Percentiles rank a stretch among this genome's conserved stretches.
phyloP scores from a whole-genome alignment of 169 alveolate species.

The Plasmodium falciparum region DNA sequence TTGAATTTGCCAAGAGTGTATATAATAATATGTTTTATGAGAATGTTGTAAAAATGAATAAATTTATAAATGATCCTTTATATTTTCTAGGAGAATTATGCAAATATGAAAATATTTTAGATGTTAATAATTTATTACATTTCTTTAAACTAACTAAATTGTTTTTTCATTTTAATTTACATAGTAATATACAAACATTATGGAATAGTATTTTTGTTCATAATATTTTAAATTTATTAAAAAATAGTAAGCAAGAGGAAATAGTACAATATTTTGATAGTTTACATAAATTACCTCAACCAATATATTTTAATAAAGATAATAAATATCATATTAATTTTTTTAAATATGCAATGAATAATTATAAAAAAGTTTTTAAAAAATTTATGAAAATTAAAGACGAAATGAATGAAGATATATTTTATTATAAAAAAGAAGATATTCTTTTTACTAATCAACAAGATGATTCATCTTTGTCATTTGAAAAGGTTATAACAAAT shows the following conservation, averaged over 20 bases:
- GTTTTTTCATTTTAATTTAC: conserved; percentile 30
- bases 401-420: background rate
- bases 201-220: conserved; percentile 56
- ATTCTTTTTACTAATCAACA: background rate
- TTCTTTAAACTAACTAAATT: conserved; percentile 65
- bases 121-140: conserved; percentile 24
- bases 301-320: conserved; percentile 23
- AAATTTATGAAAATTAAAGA: conserved; percentile 11
- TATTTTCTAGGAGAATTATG: conserved; percentile 38
- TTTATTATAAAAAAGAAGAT: conserved; percentile 17
- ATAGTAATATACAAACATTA: conserved; percentile 14
- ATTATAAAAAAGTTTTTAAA: conserved; percentile 27
- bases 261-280: conserved; percentile 33
- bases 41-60: conserved; percentile 60
- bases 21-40: conserved; percentile 46
- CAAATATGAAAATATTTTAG: conserved; percentile 33
- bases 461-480: background rate
- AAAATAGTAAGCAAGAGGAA: conserved; percentile 18
- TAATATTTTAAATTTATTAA: conserved; percentile 40
- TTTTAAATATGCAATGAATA: conserved; percentile 37
- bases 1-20: conserved; percentile 55
- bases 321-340: conserved; percentile 36
- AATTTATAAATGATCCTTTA: conserved; percentile 54
- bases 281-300: conserved; percentile 34
- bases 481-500: conserved; percentile 23